phyloP scores from a whole-genome alignment of 2,329 filamentous ascomycete species.

The Beauveria rudraprayagi region DNA sequence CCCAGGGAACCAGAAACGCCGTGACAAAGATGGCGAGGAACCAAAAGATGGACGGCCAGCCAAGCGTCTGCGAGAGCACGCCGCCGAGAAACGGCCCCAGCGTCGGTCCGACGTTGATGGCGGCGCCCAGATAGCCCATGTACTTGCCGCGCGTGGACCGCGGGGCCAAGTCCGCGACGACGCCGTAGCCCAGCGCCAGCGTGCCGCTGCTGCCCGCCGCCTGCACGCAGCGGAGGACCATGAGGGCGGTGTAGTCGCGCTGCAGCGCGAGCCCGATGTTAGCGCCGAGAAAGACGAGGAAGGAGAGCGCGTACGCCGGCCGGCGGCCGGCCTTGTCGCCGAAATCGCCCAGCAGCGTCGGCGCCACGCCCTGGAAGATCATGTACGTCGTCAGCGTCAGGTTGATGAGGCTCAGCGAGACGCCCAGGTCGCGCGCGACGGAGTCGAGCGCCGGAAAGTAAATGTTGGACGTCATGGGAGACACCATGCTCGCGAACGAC shows the following conservation, averaged over 20 bases:
- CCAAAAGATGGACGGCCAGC: constrained; percentile 65
- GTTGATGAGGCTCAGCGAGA: constrained; percentile 35
- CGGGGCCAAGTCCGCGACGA: constrained; percentile 64
- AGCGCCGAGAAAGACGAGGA: constrained; percentile 48
- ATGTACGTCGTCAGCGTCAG: constrained; percentile 52
- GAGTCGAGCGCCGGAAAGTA: constrained; percentile 38
- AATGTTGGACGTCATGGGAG: constrained; percentile 52
- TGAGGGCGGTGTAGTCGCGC: constrained; percentile 46
- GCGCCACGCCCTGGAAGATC: constrained; percentile 55
- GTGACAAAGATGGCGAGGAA: constrained; percentile 51
- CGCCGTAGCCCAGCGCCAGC: constrained; percentile 61
- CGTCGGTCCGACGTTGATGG: constrained; percentile 47
- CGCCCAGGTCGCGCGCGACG: constrained; percentile 31
- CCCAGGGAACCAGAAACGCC: constrained; percentile 44
- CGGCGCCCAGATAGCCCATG: constrained; percentile 58
- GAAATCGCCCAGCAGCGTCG: constrained; percentile 53
- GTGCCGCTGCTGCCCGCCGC: constrained; percentile 59
- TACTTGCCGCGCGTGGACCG: constrained; percentile 64
- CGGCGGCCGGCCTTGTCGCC: constrained; percentile 52
- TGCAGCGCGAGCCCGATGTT: constrained; percentile 54
- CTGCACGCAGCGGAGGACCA: constrained; percentile 55
- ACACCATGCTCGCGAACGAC: constrained; percentile 44
- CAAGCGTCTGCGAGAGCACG: constrained; percentile 52
- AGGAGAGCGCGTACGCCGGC: constrained; percentile 52
- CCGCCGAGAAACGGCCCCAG: constrained; percentile 57